phyloP scores from a whole-genome alignment of 495 filamentous ascomycete genomes.

The Aspergillus sclerotiicarbonarius region DNA sequence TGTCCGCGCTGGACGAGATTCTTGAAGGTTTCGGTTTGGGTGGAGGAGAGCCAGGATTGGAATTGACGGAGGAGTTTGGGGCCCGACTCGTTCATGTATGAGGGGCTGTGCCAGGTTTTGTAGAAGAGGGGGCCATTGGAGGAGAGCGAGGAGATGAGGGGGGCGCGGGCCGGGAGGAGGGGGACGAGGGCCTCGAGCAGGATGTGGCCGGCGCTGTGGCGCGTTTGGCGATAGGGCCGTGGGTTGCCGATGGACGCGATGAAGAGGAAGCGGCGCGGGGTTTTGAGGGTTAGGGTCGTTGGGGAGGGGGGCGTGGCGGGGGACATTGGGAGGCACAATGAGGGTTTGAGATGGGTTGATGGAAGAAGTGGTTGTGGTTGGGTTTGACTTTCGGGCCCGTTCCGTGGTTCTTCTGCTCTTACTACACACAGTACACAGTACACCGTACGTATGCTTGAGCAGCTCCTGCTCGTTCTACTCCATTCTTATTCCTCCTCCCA shows the following conservation, averaged over 20 bases:
- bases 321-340: background rate
- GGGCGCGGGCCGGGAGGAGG: conserved; percentile 44
- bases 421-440: no score
- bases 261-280: conserved; percentile 49
- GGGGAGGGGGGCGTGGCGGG: background rate
- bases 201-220: conserved; percentile 77
- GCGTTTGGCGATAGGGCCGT: conserved; percentile 62
- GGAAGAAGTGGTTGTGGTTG: background rate
- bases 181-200: conserved; percentile 57
- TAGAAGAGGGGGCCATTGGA: conserved; percentile 48
- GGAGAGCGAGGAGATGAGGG: conserved; percentile 36
- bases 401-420: no score
- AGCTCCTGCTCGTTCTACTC: no score
- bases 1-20: conserved; percentile 1
- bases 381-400: background rate
- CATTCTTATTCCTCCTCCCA: no score
- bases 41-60: conserved; percentile 44
- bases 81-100: conserved; percentile 74
- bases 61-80: conserved; percentile 38
- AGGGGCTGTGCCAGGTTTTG: conserved; percentile 65
- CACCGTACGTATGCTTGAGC: no score
- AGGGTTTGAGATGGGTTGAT: background rate
- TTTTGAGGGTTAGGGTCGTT: conserved; percentile 1
- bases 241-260: conserved; percentile 75
- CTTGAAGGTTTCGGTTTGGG: conserved; percentile 37